These are phyloP conservation scores for Leersia perrieri DNA, from an alignment of 176 grass and related monocot genomes.

Conservation along the genomic window DNA sequence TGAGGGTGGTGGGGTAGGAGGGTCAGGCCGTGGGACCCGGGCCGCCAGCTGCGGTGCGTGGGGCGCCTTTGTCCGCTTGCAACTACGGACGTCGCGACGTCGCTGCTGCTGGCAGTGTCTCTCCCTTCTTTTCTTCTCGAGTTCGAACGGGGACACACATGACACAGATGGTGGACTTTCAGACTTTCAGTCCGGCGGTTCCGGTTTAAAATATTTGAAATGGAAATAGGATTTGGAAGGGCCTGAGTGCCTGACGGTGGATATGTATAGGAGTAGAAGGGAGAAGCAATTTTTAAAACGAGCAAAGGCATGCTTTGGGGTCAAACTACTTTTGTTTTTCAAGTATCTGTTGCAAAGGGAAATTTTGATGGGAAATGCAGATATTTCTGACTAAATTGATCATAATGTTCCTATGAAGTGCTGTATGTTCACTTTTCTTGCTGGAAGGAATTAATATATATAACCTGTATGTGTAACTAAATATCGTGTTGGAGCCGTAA, in stretches of 20 bases:
- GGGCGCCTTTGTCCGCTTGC: conserved; percentile 19
- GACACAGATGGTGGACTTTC: too few species aligned
- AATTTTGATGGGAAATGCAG: not conserved
- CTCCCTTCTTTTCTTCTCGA: not conserved
- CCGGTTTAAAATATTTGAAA: not conserved
- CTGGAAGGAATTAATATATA: too few species aligned
- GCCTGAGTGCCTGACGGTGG: not conserved
- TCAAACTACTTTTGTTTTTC: not conserved
- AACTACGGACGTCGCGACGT: not conserved
- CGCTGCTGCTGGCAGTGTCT: not conserved
- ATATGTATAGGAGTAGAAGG: not conserved
- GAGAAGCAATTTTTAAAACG: not conserved
- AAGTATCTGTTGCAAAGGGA: not conserved
- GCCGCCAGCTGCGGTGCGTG: not conserved
- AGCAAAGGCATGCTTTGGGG: not conserved
- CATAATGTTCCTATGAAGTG: not conserved
- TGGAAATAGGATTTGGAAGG: not conserved
- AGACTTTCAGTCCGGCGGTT: not conserved
- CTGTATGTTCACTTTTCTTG: not conserved
- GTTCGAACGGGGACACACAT: not conserved
- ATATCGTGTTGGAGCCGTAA: too few species aligned
- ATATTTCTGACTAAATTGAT: not conserved
- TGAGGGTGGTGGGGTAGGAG: conserved; percentile 33
- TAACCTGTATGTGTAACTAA: too few species aligned
- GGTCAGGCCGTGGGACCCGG: conserved; percentile 16